Percentiles rank a stretch among this genome's conserved stretches.
phyloP scores from a whole-genome alignment of 73 alveolate species.

The Durusdinium trenchii region DNA sequence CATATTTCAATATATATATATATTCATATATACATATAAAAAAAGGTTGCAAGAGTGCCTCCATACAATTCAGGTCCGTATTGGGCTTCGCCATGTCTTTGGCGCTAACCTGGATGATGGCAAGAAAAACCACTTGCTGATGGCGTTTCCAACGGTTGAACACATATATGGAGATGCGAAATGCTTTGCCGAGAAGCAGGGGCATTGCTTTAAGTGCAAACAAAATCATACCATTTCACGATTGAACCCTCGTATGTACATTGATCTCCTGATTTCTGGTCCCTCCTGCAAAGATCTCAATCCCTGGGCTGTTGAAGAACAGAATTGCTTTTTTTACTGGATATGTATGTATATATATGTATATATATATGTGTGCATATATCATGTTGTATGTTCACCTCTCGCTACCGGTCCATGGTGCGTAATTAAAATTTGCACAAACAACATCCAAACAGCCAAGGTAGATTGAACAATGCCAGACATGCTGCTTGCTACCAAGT shows the following conservation, averaged over 20 bases:
- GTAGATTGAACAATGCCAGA: not conserved
- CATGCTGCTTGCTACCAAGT: not conserved
- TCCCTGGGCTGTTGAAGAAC: not conserved
- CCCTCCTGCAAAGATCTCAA: constrained; percentile 1
- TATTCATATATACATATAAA: too few relatives aligned
- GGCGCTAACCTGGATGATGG: not conserved
- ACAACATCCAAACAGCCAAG: not conserved
- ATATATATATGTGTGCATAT: too few relatives aligned
- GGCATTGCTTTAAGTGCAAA: not conserved
- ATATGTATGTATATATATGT: not conserved
- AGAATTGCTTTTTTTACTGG: not conserved
- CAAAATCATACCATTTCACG: not conserved
- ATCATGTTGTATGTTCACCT: not conserved
- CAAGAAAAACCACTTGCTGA: not conserved
- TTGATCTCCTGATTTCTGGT: not conserved
- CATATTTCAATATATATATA: not conserved
- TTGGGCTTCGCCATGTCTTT: not conserved
- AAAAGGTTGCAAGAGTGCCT: not conserved
- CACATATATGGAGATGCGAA: not conserved
- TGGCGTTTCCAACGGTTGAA: not conserved
- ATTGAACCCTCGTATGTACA: too few relatives aligned
- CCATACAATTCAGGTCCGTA: not conserved
- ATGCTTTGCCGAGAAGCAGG: not conserved
- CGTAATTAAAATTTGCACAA: too few relatives aligned
- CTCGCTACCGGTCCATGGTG: not conserved